phyloP scores from a whole-genome alignment of 2,329 filamentous ascomycete genomes.

The Colletotrichum cereale region DNA sequence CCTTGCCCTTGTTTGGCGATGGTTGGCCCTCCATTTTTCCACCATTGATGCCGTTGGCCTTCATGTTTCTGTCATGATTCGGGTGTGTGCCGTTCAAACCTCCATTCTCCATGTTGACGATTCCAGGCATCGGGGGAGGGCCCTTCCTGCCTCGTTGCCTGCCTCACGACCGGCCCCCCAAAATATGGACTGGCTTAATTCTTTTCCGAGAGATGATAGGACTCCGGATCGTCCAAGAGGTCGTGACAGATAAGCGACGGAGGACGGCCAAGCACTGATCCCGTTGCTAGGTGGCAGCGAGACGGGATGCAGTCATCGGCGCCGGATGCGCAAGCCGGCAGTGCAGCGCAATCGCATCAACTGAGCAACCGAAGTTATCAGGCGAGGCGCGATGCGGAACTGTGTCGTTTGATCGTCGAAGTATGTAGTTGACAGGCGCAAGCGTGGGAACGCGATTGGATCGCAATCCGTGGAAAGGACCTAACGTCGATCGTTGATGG shows the following conservation, averaged over 20 bases:
- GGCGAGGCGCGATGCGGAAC: background rate
- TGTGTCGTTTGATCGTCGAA: background rate
- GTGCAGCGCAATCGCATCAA: constrained; percentile 37
- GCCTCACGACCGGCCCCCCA: constrained; percentile 39
- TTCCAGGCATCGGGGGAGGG: constrained; percentile 60
- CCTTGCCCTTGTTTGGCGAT: constrained; percentile 51
- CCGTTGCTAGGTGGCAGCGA: constrained; percentile 24
- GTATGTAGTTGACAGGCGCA: background rate
- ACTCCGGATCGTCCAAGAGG: background rate
- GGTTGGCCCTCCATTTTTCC: constrained; percentile 44
- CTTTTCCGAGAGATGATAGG: background rate
- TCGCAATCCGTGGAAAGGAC: constrained; percentile 12
- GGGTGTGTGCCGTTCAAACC: constrained; percentile 65
- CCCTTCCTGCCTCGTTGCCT: constrained; percentile 37
- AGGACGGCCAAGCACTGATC: constrained; percentile 24
- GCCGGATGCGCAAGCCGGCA: constrained; percentile 38
- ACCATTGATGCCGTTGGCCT: constrained; percentile 60
- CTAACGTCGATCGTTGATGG: constrained; percentile 26
- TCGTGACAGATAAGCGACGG: constrained; percentile 3
- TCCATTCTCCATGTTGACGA: constrained; percentile 68
- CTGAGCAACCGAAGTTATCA: background rate
- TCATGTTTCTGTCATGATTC: constrained; percentile 66
- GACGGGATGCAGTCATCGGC: constrained; percentile 39
- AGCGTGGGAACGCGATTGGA: constrained; percentile 30
- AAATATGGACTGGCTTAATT: background rate